phyloP scores from a whole-genome alignment of 441 rosid genomes.

The Erodium trifolium region DNA sequence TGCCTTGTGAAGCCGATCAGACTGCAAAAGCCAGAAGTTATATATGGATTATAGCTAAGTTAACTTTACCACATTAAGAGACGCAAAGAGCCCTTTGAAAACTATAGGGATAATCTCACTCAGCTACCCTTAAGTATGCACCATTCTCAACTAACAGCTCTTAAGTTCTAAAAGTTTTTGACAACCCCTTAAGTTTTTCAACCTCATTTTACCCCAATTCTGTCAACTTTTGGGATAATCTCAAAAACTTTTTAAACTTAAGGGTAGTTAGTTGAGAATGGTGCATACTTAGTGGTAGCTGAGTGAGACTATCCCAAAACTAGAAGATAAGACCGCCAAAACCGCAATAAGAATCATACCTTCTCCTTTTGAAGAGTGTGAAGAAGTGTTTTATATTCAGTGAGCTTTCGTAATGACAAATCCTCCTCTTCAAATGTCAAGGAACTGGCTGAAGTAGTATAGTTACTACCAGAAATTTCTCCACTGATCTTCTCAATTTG shows the following conservation, averaged over 20 bases:
- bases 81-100: background rate
- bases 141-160: too few species aligned
- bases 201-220: too few species aligned
- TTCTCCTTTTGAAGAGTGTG: conserved; percentile 78
- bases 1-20: conserved; percentile 81
- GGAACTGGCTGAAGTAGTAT: conserved; percentile 31
- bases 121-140: too few species aligned
- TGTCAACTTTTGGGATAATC: too few species aligned
- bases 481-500: conserved; percentile 81
- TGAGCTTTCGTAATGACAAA: conserved; percentile 72
- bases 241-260: too few species aligned
- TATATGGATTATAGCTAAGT: background rate
- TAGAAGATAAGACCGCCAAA: background rate
- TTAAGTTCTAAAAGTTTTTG: too few species aligned
- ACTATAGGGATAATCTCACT: background rate
- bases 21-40: conserved; percentile 41
- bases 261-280: too few species aligned
- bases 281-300: too few species aligned
- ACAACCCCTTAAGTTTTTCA: too few species aligned
- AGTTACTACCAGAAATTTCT: conserved; percentile 67
- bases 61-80: background rate
- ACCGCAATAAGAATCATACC: conserved; percentile 31
- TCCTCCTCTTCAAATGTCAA: conserved; percentile 63
- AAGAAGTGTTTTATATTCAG: conserved; percentile 75
- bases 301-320: background rate